These are phyloP conservation scores for Fusarium gaditjirri DNA, from an alignment of 2,329 filamentous ascomycete species.

Conservation along the genomic window DNA sequence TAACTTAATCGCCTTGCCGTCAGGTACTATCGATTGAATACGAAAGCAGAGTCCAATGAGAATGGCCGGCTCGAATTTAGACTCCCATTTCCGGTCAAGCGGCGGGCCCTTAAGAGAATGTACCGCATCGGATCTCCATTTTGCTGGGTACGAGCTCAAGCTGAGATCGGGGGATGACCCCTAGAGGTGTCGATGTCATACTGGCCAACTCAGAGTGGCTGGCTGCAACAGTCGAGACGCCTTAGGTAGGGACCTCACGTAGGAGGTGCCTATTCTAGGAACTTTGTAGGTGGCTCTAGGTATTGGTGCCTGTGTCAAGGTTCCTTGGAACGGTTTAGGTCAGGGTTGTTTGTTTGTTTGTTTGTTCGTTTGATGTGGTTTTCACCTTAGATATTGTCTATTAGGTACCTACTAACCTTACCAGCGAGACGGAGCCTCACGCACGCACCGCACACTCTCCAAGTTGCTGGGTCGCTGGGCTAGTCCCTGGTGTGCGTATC, in stretches of 20 bases:
- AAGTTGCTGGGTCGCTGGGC: background rate
- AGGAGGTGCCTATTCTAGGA: background rate
- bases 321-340: background rate
- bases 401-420: background rate
- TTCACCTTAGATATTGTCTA: background rate
- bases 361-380: background rate
- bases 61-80: background rate
- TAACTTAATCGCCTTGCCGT: slow-evolving; percentile 18
- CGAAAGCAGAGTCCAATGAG: slow-evolving; percentile 11
- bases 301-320: background rate
- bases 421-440: background rate
- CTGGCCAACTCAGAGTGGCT: slow-evolving; percentile 19
- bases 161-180: slow-evolving; percentile 20
- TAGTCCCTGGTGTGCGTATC: slow-evolving; percentile 8
- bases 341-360: background rate
- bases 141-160: slow-evolving; percentile 4
- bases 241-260: background rate
- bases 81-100: slow-evolving; percentile 29
- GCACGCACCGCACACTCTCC: background rate
- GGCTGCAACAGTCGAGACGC: slow-evolving; percentile 16
- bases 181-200: slow-evolving; percentile 25
- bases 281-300: background rate
- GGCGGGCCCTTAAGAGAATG: slow-evolving; percentile 18
- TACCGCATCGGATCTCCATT: slow-evolving; percentile 33
- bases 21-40: slow-evolving; percentile 21